phyloP scores from a whole-genome alignment of 345 rosid genomes.

The Syzygium aromaticum region DNA sequence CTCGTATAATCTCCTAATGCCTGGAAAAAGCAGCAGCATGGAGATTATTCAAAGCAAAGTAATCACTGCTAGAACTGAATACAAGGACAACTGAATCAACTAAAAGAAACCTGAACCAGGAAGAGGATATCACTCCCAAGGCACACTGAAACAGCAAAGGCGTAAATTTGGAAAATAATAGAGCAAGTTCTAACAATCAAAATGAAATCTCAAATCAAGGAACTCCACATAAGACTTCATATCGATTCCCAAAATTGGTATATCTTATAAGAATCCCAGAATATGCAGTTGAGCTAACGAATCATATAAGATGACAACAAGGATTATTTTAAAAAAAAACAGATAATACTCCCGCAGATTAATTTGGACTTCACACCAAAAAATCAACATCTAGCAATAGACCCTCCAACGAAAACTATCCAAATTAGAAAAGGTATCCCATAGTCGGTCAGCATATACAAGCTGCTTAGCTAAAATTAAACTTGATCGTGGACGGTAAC shows the following conservation, averaged over 20 bases:
- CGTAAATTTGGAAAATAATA: background rate
- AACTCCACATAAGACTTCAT: background rate
- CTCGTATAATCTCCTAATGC: conserved; percentile 90
- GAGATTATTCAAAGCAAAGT: background rate
- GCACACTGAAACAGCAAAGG: background rate
- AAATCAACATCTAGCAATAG: background rate
- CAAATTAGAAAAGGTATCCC: background rate
- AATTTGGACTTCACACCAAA: background rate
- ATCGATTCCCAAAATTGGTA: background rate
- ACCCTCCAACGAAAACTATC: background rate
- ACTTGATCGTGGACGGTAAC: background rate
- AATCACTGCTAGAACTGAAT: background rate
- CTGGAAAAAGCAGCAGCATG: conserved; percentile 20
- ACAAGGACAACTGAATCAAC: background rate
- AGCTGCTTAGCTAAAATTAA: background rate
- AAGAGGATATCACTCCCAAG: background rate
- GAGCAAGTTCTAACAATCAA: background rate
- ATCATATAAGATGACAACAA: background rate
- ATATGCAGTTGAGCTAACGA: background rate
- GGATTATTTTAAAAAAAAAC: background rate
- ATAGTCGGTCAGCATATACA: background rate
- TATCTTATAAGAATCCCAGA: background rate
- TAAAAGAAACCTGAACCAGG: background rate
- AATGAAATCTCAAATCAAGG: background rate
- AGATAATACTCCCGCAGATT: background rate